Percentiles rank a stretch among this genome's conserved stretches.
Evolutionary conservation across 2,329 filamentous ascomycete species (phyloP).

Genomic region (Aspergillus chevalieri): DNA sequence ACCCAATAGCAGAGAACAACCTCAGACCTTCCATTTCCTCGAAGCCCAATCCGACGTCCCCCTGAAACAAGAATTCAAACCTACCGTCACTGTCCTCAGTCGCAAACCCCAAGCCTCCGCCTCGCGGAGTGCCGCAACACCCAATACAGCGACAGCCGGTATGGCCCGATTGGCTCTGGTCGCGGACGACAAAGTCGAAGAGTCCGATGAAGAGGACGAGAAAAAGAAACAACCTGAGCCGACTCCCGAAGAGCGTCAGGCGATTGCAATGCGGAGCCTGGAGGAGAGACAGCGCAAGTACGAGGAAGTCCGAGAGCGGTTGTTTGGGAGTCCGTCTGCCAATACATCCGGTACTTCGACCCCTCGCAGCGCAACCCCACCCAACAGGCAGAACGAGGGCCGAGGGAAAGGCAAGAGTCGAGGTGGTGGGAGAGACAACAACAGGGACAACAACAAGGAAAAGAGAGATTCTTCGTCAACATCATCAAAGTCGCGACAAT

Average conservation of each 20-base stretch:
- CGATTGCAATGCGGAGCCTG: slow-evolving; percentile 68
- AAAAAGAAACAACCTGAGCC: slow-evolving; percentile 54
- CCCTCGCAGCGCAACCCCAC: slow-evolving; percentile 58
- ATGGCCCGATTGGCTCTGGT: slow-evolving; percentile 45
- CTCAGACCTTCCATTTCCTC: slow-evolving; percentile 69
- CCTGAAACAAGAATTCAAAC: slow-evolving; percentile 67
- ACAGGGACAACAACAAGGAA: slow-evolving; percentile 17
- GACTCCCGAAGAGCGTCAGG: slow-evolving; percentile 69
- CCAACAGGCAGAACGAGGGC: slow-evolving; percentile 33
- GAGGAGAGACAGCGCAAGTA: slow-evolving; percentile 90
- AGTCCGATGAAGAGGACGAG: slow-evolving; percentile 56
- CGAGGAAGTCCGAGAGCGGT: slow-evolving; percentile 78
- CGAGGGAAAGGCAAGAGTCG: slow-evolving; percentile 45
- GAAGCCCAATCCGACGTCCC: slow-evolving; percentile 60
- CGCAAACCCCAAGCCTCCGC: slow-evolving; percentile 65
- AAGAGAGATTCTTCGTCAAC: slow-evolving; percentile 37
- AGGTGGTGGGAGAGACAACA: slow-evolving; percentile 40
- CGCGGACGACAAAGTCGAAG: slow-evolving; percentile 49
- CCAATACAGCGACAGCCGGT: slow-evolving; percentile 38
- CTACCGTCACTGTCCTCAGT: slow-evolving; percentile 75
- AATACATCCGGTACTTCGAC: slow-evolving; percentile 53
- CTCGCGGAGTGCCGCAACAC: slow-evolving; percentile 41
- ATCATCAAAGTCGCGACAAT: slow-evolving; percentile 46
- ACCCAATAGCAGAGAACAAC: slow-evolving; percentile 55
- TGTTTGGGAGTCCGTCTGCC: slow-evolving; percentile 61